Conservation (phyloP, 495 filamentous ascomycete genomes). For the Lasiosphaeriaceae sp. region DNA sequence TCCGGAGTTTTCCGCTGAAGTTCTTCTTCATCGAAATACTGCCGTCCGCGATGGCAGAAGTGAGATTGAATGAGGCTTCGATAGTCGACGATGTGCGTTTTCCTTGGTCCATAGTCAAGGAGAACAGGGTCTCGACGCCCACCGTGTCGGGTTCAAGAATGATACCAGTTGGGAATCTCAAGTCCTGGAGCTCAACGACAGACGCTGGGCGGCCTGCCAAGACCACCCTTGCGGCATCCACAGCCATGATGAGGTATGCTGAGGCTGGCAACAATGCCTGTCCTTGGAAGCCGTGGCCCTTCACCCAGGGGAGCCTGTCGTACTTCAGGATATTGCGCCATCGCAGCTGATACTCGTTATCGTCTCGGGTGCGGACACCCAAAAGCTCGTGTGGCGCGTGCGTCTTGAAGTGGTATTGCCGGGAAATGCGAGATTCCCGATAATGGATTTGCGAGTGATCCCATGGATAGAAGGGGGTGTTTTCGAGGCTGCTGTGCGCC, state of each 20-base stretch:
- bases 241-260: conserved; percentile 41
- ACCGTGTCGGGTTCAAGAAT: conserved; percentile 43
- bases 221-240: conserved; percentile 35
- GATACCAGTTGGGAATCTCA: conserved; percentile 46
- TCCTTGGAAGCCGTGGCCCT: conserved; percentile 41
- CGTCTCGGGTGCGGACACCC: conserved; percentile 41
- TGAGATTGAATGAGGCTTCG: conserved; percentile 36
- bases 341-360: conserved; percentile 35
- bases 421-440: conserved; percentile 46
- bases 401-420: conserved; percentile 38
- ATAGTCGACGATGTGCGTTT: conserved; percentile 13
- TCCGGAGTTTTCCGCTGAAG: conserved; percentile 28
- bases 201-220: conserved; percentile 28
- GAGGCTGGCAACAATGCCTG: conserved; percentile 42
- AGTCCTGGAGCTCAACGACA: conserved; percentile 35
- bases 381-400: conserved; percentile 44
- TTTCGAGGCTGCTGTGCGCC: conserved; percentile 21
- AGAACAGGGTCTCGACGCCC: conserved; percentile 45
- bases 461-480: conserved; percentile 46
- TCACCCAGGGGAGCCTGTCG: conserved; percentile 40
- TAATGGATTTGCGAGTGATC: conserved; percentile 45
- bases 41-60: conserved; percentile 32
- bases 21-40: conserved; percentile 35
- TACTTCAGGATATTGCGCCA: conserved; percentile 47
- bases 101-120: conserved; percentile 20